phyloP scores from a whole-genome alignment of 73 alveolate species.

The Symbiodinium pilosum region DNA sequence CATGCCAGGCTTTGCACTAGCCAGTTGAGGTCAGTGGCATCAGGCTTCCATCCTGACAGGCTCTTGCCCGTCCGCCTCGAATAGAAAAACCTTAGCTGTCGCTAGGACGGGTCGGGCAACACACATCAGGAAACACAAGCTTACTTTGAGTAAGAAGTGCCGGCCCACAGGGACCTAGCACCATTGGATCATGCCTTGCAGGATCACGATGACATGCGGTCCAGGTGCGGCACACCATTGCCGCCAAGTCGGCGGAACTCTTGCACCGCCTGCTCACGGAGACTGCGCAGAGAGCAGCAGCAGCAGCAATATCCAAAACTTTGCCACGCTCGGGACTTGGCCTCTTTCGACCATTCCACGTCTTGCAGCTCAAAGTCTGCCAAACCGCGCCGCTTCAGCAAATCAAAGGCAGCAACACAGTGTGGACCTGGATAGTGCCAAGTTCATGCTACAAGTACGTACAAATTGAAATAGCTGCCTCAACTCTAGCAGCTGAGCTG shows the following conservation, averaged over 20 bases:
- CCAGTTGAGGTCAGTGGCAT: slow-evolving; percentile 40
- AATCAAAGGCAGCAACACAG: slow-evolving; percentile 46
- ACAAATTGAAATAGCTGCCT: too few relatives aligned
- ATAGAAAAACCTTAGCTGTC: slow-evolving; percentile 71
- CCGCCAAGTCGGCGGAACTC: slow-evolving; percentile 79
- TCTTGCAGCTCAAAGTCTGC: slow-evolving; percentile 57
- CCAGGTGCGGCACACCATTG: slow-evolving; percentile 53
- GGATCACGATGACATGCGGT: neutral
- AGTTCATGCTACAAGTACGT: neutral
- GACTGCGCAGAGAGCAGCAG: neutral
- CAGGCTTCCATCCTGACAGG: slow-evolving; percentile 81
- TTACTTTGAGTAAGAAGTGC: neutral
- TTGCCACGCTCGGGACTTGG: neutral
- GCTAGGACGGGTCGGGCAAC: too few relatives aligned
- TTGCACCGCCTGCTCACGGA: slow-evolving; percentile 44
- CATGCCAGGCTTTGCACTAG: slow-evolving; percentile 32
- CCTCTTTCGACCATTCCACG: slow-evolving; percentile 45
- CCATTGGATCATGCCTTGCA: neutral
- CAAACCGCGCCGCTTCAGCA: slow-evolving; percentile 43
- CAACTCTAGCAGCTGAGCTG: neutral
- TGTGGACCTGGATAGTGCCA: slow-evolving; percentile 23
- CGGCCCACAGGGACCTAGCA: neutral
- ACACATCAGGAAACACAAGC: too few relatives aligned
- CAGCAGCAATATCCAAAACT: neutral
- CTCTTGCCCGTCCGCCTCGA: slow-evolving; percentile 44